A percentile compares a stretch with the other conserved stretches of the same genome.
These are phyloP conservation scores for Fusarium odoratissimum DNA, from an alignment of 2,329 filamentous ascomycete species.

Conservation along the genomic window DNA sequence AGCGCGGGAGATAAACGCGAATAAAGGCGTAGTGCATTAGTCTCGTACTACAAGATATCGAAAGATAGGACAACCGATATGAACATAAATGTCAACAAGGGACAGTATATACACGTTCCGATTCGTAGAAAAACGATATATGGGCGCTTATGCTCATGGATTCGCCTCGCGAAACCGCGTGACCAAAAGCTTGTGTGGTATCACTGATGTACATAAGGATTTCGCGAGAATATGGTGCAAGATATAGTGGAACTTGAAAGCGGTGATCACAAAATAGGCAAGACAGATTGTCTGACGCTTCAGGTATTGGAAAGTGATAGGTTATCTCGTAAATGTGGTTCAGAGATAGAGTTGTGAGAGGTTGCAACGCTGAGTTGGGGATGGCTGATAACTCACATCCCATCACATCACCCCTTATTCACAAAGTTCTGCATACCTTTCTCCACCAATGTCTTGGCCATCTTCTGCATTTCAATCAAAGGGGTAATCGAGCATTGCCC, in stretches of 20 bases:
- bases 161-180: not conserved
- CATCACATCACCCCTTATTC: constrained; percentile 2
- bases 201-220: not conserved
- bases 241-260: not conserved
- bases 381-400: not conserved
- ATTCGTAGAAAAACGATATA: not conserved
- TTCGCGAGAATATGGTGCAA: not conserved
- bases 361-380: not conserved
- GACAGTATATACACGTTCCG: not conserved
- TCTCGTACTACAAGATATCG: not conserved
- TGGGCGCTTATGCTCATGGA: not conserved
- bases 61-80: not conserved
- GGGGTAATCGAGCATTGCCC: not conserved
- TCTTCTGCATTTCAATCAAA: constrained; percentile 12
- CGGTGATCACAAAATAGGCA: not conserved
- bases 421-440: constrained; percentile 6
- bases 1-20: not conserved
- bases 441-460: constrained; percentile 22
- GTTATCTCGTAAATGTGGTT: not conserved
- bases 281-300: not conserved
- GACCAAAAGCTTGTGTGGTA: not conserved
- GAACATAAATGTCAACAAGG: not conserved
- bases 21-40: constrained; percentile 16
- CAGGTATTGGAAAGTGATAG: not conserved
- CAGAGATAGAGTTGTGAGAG: constrained; percentile 6